Evolutionary conservation across 2,329 filamentous ascomycete species (phyloP).

Genomic region (Colletotrichum somersetense): DNA sequence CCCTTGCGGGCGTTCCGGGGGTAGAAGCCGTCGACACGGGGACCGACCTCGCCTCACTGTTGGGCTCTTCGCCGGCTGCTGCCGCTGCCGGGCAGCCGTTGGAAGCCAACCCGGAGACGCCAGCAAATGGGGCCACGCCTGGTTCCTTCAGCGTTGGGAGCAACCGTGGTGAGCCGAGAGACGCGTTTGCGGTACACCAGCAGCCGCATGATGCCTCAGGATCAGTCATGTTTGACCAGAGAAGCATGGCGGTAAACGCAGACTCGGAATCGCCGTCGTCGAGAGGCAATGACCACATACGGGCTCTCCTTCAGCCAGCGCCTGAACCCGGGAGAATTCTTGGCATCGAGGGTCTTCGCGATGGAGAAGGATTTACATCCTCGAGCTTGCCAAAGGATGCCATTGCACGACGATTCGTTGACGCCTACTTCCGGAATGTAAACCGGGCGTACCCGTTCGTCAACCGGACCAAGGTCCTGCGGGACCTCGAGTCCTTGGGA

Average conservation of each 20-base stretch:
- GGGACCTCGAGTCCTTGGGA: conserved; percentile 50
- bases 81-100: conserved; percentile 8
- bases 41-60: conserved; percentile 45
- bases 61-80: conserved; percentile 33
- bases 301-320: conserved; percentile 31
- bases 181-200: conserved; percentile 10
- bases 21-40: conserved; percentile 55
- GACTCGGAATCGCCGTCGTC: conserved; percentile 31
- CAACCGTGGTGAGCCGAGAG: conserved; percentile 22
- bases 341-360: conserved; percentile 34
- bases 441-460: conserved; percentile 61
- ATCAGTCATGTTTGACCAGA: conserved; percentile 19
- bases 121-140: conserved; percentile 30
- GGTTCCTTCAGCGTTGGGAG: conserved; percentile 31
- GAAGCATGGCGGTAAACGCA: conserved; percentile 23
- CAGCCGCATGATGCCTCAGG: conserved; percentile 13
- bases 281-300: conserved; percentile 26
- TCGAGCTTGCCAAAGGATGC: conserved; percentile 44
- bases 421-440: conserved; percentile 61
- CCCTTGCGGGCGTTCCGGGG: conserved; percentile 45
- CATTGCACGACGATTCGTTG: conserved; percentile 52
- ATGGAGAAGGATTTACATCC: conserved; percentile 22
- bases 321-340: conserved; percentile 26
- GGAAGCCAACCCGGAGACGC: conserved; percentile 24
- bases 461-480: conserved; percentile 52